Evolutionary conservation across 2,329 filamentous ascomycete species (phyloP), one percentile per base, ranked within the genome.

Genomic region (Cladorrhinum sp.): DNA sequence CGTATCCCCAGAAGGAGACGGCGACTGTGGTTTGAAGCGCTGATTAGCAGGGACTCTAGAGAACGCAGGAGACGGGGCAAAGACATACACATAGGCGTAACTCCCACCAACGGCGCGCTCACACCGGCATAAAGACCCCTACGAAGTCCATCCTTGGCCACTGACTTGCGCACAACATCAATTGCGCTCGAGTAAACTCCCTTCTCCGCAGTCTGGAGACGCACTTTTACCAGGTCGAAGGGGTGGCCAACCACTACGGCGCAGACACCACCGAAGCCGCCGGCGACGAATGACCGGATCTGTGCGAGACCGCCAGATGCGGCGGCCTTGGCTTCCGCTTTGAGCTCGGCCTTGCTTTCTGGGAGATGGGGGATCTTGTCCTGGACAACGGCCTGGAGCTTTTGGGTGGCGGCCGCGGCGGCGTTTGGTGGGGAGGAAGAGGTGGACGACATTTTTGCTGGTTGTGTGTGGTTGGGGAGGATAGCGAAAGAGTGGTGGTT

Each of bases 181-280:
- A 98, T 82, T 14, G 95, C 95, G 51, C 90, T 88, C 36, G 82
- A 89, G 78, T 99, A 99, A 36, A 96, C 90, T 54, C 95, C 95
- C 76, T 87, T 89, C 77, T 98, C 93, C 36, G 95, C 92, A 1
- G 95, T 99, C 81, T 99, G 95, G 75, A 99, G 80, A 62, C 95
- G 90, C 67, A 99, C 95, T 80, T 99, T 99, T 75, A 98, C 94
- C 69, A 99, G 82, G 75, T 99, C 95, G 74, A 99, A 99, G 9
- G 95, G 95, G 76, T 99, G 95, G 60, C 95, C 90, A 62, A 98
- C 93, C 48, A 99, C 75, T 59, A 99, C 95, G 60, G 95, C 94
- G 79, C 91, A 98, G 53, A 99, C 77, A 69, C 95, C 95, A 68
- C 95, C 95, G 62, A 96, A 96, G 64, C 92, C 95, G 69, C 95